These are phyloP conservation scores for Pezicula rhizophila DNA, from an alignment of 2,329 filamentous ascomycete species.

Conservation along the genomic window DNA sequence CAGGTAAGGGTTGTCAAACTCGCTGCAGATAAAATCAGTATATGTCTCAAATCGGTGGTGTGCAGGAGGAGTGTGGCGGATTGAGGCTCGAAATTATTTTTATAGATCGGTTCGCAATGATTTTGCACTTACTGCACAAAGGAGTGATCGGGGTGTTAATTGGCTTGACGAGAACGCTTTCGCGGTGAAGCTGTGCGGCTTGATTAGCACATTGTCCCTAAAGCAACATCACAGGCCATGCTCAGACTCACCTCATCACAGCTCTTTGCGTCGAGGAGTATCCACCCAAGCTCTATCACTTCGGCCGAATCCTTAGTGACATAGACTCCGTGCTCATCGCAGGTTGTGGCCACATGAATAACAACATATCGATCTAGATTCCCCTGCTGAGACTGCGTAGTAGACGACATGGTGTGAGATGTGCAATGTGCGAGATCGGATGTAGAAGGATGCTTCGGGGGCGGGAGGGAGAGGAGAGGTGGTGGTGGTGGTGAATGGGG, in stretches of 20 bases:
- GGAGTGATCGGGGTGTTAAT: slow-evolving; percentile 98
- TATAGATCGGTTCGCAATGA: not conserved
- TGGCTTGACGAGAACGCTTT: slow-evolving; percentile 95
- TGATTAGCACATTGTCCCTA: slow-evolving; percentile 14
- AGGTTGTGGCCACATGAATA: slow-evolving; percentile 97
- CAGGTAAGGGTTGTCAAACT: slow-evolving; percentile 96
- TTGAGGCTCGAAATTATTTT: slow-evolving; percentile 8
- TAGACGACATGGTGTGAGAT: slow-evolving; percentile 55
- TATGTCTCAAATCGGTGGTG: slow-evolving; percentile 16
- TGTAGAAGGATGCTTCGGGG: slow-evolving; percentile 63
- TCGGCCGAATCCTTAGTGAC: slow-evolving; percentile 99
- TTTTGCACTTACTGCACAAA: slow-evolving; percentile 80
- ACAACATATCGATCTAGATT: slow-evolving; percentile 95
- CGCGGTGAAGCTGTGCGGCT: slow-evolving; percentile 70
- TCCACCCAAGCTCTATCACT: slow-evolving; percentile 99
- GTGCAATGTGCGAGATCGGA: slow-evolving; percentile 67
- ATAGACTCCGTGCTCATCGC: slow-evolving; percentile 98
- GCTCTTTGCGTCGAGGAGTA: slow-evolving; percentile 83
- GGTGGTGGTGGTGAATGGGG: slow-evolving; percentile 57
- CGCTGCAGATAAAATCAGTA: slow-evolving; percentile 47
- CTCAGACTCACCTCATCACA: slow-evolving; percentile 74
- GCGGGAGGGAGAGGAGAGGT: slow-evolving; percentile 47
- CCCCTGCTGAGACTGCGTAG: slow-evolving; percentile 48
- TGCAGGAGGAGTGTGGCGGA: slow-evolving; percentile 2
- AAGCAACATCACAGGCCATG: not conserved